Conservation (phyloP, 305 asterid genomes). For the Fraxinus dipetala region DNA sequence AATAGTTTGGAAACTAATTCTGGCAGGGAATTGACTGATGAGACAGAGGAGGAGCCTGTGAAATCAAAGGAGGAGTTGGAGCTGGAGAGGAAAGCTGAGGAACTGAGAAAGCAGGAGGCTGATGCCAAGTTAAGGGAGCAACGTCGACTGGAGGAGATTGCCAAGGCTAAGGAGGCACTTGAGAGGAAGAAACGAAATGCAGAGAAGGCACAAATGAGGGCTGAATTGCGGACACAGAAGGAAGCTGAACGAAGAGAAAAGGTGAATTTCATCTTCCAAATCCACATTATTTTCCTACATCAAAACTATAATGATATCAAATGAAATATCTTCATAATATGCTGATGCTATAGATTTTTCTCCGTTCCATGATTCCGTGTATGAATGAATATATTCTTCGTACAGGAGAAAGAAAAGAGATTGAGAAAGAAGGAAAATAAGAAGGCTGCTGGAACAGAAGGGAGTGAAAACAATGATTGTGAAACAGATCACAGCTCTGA, state of each 20-base stretch:
- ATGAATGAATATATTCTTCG: conserved; percentile 1
- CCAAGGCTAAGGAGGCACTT: conserved; percentile 59
- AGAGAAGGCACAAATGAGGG: conserved; percentile 55
- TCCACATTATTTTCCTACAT: background rate
- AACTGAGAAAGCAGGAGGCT: conserved; percentile 32
- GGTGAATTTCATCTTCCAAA: conserved; percentile 31
- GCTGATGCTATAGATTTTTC: background rate
- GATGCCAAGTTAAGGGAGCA: conserved; percentile 50
- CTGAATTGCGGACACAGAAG: conserved; percentile 54
- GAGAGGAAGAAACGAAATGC: conserved; percentile 60
- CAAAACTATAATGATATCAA: background rate
- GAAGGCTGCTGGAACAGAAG: conserved; percentile 27
- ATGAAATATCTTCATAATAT: background rate
- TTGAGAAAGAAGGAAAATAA: conserved; percentile 52
- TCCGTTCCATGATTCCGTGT: background rate
- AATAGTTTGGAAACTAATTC: conserved; percentile 24
- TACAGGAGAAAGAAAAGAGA: conserved; percentile 57
- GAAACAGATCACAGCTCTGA: conserved; percentile 24
- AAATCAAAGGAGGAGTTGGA: conserved; percentile 44
- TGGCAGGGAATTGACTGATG: conserved; percentile 20
- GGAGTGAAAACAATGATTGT: conserved; percentile 25
- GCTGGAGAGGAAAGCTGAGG: conserved; percentile 44
- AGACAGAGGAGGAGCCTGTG: conserved; percentile 23
- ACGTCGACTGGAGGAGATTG: conserved; percentile 47
- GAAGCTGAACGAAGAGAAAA: conserved; percentile 65